phyloP scores from a whole-genome alignment of 1,284 basidiomycete genomes.

The Trichosporon ovoides region DNA sequence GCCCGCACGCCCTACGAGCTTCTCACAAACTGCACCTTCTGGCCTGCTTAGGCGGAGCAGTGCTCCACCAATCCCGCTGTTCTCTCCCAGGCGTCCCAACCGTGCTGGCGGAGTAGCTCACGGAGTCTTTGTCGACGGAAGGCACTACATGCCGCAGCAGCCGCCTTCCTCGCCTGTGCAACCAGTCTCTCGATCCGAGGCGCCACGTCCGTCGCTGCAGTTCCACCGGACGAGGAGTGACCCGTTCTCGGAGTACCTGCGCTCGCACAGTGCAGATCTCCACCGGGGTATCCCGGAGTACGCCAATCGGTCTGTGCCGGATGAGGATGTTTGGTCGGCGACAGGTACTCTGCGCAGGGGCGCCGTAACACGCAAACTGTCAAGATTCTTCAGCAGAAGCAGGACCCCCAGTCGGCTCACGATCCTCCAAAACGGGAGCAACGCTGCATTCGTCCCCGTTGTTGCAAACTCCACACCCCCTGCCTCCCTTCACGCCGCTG shows the following conservation, averaged over 20 bases:
- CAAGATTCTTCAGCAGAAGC: slow-evolving; percentile 32
- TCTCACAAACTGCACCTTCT: background rate
- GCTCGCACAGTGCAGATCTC: background rate
- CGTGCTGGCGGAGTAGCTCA: too few relatives aligned
- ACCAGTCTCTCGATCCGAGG: background rate
- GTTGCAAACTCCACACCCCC: background rate
- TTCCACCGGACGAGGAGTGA: background rate
- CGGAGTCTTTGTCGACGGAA: too few relatives aligned
- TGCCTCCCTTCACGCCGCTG: background rate
- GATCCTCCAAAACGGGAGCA: background rate
- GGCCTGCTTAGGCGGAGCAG: background rate
- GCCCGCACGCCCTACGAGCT: background rate
- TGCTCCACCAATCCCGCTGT: background rate
- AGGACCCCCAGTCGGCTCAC: background rate
- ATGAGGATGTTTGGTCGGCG: background rate
- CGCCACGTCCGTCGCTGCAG: background rate
- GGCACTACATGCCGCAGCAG: too few relatives aligned
- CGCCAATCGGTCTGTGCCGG: background rate
- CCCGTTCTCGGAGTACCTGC: background rate
- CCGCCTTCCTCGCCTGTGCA: too few relatives aligned
- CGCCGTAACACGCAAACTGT: slow-evolving; percentile 24
- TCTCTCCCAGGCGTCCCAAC: background rate
- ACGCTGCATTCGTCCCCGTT: too few relatives aligned
- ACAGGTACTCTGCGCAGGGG: background rate
- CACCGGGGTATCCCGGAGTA: background rate